These are phyloP conservation scores for Starmerella ratchasimensis DNA, from an alignment of 805 yeast species.

Conservation along the genomic window DNA sequence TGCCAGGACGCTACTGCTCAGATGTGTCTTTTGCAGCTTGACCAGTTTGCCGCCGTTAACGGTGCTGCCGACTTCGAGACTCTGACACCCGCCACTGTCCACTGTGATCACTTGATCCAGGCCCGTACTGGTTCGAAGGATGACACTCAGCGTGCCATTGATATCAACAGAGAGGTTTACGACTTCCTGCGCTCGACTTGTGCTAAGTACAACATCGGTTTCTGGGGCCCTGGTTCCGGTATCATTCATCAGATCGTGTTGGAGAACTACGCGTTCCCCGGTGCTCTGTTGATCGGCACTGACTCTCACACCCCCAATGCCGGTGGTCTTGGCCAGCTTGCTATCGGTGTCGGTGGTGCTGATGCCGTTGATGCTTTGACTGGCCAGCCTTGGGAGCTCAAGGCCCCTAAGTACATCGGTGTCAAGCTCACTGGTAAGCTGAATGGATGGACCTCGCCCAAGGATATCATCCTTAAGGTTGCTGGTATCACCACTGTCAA, in stretches of 20 bases:
- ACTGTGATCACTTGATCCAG: slow-evolving; percentile 95
- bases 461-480: slow-evolving; percentile 82
- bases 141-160: slow-evolving; percentile 77
- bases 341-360: slow-evolving; percentile 99
- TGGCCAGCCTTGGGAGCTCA: slow-evolving; percentile 89
- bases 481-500: slow-evolving; percentile 92
- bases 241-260: slow-evolving; percentile 92
- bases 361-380: slow-evolving; percentile 97
- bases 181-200: slow-evolving; percentile 83
- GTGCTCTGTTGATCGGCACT: slow-evolving; percentile 90
- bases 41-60: slow-evolving; percentile 20
- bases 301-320: slow-evolving; percentile 98
- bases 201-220: slow-evolving; percentile 90
- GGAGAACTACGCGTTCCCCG: slow-evolving; percentile 96
- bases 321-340: slow-evolving; percentile 95
- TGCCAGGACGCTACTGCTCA: slow-evolving; percentile 99
- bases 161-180: slow-evolving; percentile 84
- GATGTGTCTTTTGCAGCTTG: slow-evolving; percentile 79
- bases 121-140: slow-evolving; percentile 82
- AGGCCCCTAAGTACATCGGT: slow-evolving; percentile 93
- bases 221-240: slow-evolving; percentile 99
- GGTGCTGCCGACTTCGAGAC: slow-evolving; percentile 42
- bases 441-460: slow-evolving; percentile 95
- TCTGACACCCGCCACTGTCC: slow-evolving; percentile 91
- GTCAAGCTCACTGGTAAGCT: slow-evolving; percentile 84